Conservation (phyloP, 2,329 filamentous ascomycete genomes). For the Cercospora nicotianae region DNA sequence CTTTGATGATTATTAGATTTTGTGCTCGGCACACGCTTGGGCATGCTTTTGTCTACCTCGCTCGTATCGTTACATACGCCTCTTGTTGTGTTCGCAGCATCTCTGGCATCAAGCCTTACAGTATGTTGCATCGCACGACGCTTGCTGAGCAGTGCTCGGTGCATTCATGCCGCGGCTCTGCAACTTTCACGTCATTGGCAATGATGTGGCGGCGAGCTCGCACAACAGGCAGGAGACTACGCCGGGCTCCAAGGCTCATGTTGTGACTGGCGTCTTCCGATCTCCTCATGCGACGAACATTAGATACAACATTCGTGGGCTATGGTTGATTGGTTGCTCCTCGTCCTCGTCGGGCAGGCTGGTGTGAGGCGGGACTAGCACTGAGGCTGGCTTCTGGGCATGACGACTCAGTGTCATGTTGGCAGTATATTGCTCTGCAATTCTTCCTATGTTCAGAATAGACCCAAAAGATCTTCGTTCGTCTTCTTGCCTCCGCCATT, state of each 20-base stretch:
- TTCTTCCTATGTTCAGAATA: slow-evolving; percentile 47
- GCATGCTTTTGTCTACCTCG: neutral
- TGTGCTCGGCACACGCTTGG: neutral
- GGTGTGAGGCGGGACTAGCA: neutral
- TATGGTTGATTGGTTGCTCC: neutral
- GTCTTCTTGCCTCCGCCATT: slow-evolving; percentile 44
- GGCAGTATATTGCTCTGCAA: neutral
- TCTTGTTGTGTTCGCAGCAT: neutral
- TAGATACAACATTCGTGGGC: neutral
- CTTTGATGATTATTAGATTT: neutral
- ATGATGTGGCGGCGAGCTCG: neutral
- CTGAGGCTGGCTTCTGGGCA: neutral
- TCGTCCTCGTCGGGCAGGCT: neutral
- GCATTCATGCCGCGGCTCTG: neutral
- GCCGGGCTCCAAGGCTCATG: neutral
- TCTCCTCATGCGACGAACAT: neutral
- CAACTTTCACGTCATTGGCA: neutral
- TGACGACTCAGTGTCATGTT: neutral
- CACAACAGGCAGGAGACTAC: neutral
- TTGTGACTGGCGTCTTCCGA: neutral
- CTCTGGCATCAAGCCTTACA: neutral
- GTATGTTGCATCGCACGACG: neutral
- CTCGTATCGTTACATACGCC: neutral
- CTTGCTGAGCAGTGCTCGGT: neutral
- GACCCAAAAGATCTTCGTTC: slow-evolving; percentile 57